Evolutionary conservation across 1,284 basidiomycete species (phyloP).

Genomic region (Leccinum solheimii): DNA sequence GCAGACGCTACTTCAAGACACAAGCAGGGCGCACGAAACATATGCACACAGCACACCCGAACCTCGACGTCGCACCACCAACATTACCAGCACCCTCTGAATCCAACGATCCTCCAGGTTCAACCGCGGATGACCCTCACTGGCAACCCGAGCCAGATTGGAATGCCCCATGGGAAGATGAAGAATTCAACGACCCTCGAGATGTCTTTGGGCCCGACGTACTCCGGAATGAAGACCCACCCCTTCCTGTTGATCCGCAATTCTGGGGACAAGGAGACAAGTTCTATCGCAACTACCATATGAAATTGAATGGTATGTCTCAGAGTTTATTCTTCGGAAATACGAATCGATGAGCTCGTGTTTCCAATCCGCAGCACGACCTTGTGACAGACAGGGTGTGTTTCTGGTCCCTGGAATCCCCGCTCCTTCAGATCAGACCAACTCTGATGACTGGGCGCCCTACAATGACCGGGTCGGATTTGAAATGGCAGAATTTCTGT

Average conservation of each 20-base stretch:
- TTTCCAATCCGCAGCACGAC: background rate
- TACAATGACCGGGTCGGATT: background rate
- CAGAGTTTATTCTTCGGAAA: background rate
- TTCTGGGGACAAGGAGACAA: background rate
- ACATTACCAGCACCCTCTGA: background rate
- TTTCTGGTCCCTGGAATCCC: background rate
- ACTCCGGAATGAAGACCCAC: background rate
- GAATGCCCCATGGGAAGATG: background rate
- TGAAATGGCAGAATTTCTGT: background rate
- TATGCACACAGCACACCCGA: background rate
- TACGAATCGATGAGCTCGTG: background rate
- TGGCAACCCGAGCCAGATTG: background rate
- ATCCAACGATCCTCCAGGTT: background rate
- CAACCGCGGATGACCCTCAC: background rate
- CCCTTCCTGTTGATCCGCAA: too few relatives aligned
- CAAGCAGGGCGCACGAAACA: background rate
- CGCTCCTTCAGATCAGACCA: background rate
- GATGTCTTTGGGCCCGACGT: background rate
- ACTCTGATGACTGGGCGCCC: background rate
- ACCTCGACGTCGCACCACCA: background rate
- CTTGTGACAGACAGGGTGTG: background rate
- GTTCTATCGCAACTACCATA: constrained; percentile 6
- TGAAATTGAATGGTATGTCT: constrained; percentile 1
- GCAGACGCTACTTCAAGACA: background rate
- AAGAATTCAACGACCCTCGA: background rate